Base-by-base conservation (phyloP, 352 stramenopile species). In the Pythium grandisporangium region DNA sequence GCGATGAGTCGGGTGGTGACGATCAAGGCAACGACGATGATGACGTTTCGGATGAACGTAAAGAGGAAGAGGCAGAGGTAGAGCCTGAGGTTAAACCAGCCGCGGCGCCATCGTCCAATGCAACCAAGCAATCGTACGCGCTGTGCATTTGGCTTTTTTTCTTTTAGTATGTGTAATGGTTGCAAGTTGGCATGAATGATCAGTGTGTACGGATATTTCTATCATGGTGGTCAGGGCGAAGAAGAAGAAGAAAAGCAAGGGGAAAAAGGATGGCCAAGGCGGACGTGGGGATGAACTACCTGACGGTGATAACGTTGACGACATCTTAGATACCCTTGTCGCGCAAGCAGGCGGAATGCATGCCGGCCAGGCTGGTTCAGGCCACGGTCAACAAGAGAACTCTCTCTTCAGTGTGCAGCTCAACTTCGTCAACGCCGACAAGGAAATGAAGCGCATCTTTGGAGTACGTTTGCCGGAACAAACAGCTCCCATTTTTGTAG, bases 361-460 rank as follows among this genome's bases (percentile, higher is more conserved):
- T 24, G 52, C 72, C 1, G 59, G 73, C 10, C 58, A 68, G 27
- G 50, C 41, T 1, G 51, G 51, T 16, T 55, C 63, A 12, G 47
- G 55, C 34, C 51, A 44, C 8, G 62, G 66, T 37, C 57, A 65
- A 25, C 56, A 63, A 6, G 70, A 78, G 50, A 83, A 81, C 34
- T 63, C 61, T 13, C 51, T 93, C 1, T 70, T 93, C 4, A 49
- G 63, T 6, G 80, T 89, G 14, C 63, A 90, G 24, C 51, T 88
- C 27, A 62, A 69, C 32, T 72, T 84, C 42, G 68, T 85, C 37
- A 93, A 93, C 39, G 80, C 80, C 14, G 80, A 93, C 48, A 89
- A 83, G 51, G 80, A 93, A 57, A 91, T 93, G 80, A 91, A 89
- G 58, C 74, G 80, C 30, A 84, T 93, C 45, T 91, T 93, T 61